These are phyloP conservation scores for Cystoderma amianthinum DNA, from an alignment of 768 basidiomycete species.

Conservation along the genomic window DNA sequence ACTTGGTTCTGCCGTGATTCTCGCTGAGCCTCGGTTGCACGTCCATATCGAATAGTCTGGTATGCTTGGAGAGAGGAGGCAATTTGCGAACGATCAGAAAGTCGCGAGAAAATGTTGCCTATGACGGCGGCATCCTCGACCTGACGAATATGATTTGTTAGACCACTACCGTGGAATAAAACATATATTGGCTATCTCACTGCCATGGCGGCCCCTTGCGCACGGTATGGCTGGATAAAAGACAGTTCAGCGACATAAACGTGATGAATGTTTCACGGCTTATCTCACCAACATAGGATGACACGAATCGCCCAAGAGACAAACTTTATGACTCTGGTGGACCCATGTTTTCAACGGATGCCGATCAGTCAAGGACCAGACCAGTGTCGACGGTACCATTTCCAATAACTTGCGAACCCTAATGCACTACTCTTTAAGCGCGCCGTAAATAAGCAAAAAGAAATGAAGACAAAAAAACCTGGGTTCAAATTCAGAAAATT, in stretches of 20 bases:
- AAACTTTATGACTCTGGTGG: conserved; percentile 32
- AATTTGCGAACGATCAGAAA: conserved; percentile 37
- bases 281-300: conserved; percentile 49
- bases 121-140: conserved; percentile 47
- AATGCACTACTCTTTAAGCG: too few species aligned
- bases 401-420: conserved; percentile 39
- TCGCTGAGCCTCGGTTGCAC: conserved; percentile 41
- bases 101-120: conserved; percentile 42
- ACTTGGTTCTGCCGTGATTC: conserved; percentile 43
- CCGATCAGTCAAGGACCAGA: conserved; percentile 37
- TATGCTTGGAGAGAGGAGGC: conserved; percentile 42
- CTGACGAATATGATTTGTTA: conserved; percentile 16
- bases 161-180: background rate
- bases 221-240: conserved; percentile 43
- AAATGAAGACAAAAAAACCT: conserved; percentile 19
- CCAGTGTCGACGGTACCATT: conserved; percentile 24
- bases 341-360: conserved; percentile 42
- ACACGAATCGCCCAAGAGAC: conserved; percentile 46
- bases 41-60: conserved; percentile 40
- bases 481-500: conserved; percentile 42
- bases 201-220: conserved; percentile 51
- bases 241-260: background rate
- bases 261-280: background rate
- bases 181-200: conserved; percentile 14
- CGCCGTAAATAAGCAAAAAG: background rate